These are phyloP conservation scores for Ammopiptanthus mongolicus DNA, from an alignment of 306 rosid species.

Conservation along the genomic window DNA sequence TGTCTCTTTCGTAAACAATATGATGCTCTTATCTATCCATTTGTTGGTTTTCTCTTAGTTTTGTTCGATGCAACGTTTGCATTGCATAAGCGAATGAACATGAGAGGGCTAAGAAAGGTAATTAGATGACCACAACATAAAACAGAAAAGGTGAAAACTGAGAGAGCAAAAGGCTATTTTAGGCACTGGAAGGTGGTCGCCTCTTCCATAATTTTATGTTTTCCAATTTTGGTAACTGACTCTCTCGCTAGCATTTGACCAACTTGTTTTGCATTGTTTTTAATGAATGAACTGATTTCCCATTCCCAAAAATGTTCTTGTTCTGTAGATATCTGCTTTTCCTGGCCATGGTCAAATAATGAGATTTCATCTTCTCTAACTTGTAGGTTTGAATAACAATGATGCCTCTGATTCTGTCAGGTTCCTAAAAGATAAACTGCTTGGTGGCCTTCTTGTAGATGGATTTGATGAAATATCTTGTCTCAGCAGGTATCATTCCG, in stretches of 20 bases:
- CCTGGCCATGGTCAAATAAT: neutral
- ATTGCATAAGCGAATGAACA: neutral
- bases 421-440: constrained; percentile 40
- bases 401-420: constrained; percentile 10
- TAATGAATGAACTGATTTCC: neutral
- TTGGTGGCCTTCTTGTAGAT: constrained; percentile 47
- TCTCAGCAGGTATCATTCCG: constrained; percentile 60
- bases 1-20: no score
- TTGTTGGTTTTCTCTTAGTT: constrained; percentile 2
- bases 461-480: constrained; percentile 59
- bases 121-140: neutral
- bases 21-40: neutral
- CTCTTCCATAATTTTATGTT: no score
- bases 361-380: constrained; percentile 14
- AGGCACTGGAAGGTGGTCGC: neutral
- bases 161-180: neutral
- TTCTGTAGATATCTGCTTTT: neutral
- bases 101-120: neutral
- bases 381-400: constrained; percentile 31
- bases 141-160: neutral
- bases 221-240: neutral
- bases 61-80: neutral
- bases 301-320: neutral
- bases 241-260: neutral
- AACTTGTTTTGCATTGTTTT: no score